Evolutionary conservation across 129 eudicot species (phyloP), one percentile per base, ranked within the genome.

Genomic region (Chrysanthemum seticuspe): DNA sequence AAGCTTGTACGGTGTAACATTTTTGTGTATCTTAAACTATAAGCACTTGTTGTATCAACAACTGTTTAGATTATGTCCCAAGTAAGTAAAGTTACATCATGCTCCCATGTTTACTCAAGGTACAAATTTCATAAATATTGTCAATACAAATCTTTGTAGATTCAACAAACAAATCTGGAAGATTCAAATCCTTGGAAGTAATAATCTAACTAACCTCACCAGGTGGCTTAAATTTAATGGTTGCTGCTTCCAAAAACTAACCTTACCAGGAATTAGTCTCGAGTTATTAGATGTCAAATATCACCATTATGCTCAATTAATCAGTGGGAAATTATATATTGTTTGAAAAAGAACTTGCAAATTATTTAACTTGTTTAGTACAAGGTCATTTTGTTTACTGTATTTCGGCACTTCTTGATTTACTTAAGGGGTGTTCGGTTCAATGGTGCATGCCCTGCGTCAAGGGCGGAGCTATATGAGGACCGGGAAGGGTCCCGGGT

Each of bases 31-130:
- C 56, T 11, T 4, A 52, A 2, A 52, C 56, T 13, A 11, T 52
- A 52, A 50, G 4, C n/a, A 50, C n/a, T 50, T 50, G 55, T 50
- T 9, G n/a, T 50, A 34, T 50, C 0, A 50, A 10, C 3, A 25
- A 50, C 0, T 31, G 51, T 54, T 18, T 53, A 8, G 0, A 11
- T 36, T 6, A 18, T 15, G 25, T 13, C 10, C 18, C 6, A 3
- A 16, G 34, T 27, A 47, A 8, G 36, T 13, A 71, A 58, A 19
- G 67, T 72, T 72, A 58, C 69, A 61, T 73, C 76, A 73, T 73
- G 50, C n/a, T 13, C 47, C 31, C 21, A 61, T 4, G 56, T 27
- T 6, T 6, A 61, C 25, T 0, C 27, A 40, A 27, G 49, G 50
- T 47, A 73, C 76, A 48, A 19, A 21, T 45, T 44, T 49, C 49